These are phyloP conservation scores for Pyricularia grisea DNA, from an alignment of 2,329 filamentous ascomycete genomes.

Conservation along the genomic window DNA sequence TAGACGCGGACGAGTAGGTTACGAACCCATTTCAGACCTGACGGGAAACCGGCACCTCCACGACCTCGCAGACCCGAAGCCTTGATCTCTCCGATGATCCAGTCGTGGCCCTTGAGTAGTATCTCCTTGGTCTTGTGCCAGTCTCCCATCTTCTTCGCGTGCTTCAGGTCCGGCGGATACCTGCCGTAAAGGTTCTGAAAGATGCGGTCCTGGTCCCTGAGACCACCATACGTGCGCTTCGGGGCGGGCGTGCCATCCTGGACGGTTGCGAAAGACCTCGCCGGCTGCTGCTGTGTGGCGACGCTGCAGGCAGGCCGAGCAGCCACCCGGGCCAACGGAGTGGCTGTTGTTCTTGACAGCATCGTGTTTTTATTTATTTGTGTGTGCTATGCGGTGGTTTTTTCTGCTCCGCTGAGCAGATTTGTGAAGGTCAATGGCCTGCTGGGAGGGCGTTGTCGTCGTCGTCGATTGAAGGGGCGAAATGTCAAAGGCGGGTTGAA, in stretches of 20 bases:
- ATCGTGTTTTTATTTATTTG: slow-evolving; percentile 15
- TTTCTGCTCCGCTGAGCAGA: slow-evolving; percentile 25
- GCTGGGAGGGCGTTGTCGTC: slow-evolving; percentile 3
- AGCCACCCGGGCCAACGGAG: slow-evolving; percentile 28
- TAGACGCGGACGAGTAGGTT: slow-evolving; percentile 6
- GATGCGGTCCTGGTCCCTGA: slow-evolving; percentile 95
- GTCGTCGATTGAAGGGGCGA: slow-evolving; percentile 8
- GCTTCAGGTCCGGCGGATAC: slow-evolving; percentile 83
- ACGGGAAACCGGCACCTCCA: slow-evolving; percentile 96
- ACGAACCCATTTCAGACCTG: slow-evolving; percentile 95
- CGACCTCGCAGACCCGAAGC: slow-evolving; percentile 89
- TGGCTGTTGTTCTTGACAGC: slow-evolving; percentile 30
- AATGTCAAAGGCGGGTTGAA: not conserved
- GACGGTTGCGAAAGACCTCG: slow-evolving; percentile 71
- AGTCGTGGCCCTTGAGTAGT: slow-evolving; percentile 91
- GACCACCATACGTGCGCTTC: slow-evolving; percentile 69
- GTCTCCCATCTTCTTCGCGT: slow-evolving; percentile 91
- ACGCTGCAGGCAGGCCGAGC: slow-evolving; percentile 28
- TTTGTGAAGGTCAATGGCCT: slow-evolving; percentile 12
- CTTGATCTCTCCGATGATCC: slow-evolving; percentile 98
- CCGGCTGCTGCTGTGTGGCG: slow-evolving; percentile 1
- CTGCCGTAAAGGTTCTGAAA: slow-evolving; percentile 98
- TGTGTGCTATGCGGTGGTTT: not conserved
- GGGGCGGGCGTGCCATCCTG: slow-evolving; percentile 60
- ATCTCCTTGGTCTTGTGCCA: slow-evolving; percentile 99